Percentiles rank a stretch among this genome's conserved stretches.
Conservation (phyloP, 2,329 filamentous ascomycete species). For the Alternaria atra region DNA sequence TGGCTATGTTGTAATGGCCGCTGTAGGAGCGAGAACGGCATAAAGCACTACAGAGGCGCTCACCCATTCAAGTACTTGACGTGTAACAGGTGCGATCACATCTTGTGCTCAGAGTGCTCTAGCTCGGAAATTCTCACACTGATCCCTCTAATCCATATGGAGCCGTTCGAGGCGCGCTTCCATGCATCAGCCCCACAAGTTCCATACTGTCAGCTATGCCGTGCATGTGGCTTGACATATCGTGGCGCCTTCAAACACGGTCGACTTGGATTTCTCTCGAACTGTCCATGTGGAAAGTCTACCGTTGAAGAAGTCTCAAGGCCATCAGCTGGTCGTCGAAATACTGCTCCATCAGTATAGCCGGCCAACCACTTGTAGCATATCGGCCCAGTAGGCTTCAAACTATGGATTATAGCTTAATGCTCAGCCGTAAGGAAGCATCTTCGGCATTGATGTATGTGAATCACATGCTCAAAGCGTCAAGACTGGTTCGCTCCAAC, state of each 20-base stretch:
- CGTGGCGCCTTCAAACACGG: not conserved
- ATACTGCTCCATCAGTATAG: not conserved
- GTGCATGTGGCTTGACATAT: not conserved
- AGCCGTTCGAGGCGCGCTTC: not conserved
- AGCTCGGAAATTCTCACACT: not conserved
- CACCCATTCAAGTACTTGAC: not conserved
- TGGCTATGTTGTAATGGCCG: conserved; percentile 21
- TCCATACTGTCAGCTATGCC: not conserved
- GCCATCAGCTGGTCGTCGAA: not conserved
- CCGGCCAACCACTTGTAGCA: not conserved
- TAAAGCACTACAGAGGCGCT: conserved; percentile 2
- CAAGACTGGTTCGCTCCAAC: not conserved
- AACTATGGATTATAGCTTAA: not conserved
- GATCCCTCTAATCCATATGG: not conserved
- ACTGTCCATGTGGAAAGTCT: not conserved
- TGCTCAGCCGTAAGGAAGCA: too few relatives aligned
- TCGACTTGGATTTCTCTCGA: not conserved
- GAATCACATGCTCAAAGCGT: too few relatives aligned
- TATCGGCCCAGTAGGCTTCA: not conserved
- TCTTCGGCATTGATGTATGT: too few relatives aligned
- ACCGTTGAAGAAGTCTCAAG: not conserved
- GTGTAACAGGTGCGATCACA: not conserved
- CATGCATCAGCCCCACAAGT: not conserved
- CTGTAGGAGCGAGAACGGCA: conserved; percentile 22
- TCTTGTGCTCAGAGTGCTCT: not conserved